Percentiles rank a stretch among this genome's conserved stretches.
Conservation (phyloP, 176 grass and related monocot genomes). For the Oryza glaberrima region DNA sequence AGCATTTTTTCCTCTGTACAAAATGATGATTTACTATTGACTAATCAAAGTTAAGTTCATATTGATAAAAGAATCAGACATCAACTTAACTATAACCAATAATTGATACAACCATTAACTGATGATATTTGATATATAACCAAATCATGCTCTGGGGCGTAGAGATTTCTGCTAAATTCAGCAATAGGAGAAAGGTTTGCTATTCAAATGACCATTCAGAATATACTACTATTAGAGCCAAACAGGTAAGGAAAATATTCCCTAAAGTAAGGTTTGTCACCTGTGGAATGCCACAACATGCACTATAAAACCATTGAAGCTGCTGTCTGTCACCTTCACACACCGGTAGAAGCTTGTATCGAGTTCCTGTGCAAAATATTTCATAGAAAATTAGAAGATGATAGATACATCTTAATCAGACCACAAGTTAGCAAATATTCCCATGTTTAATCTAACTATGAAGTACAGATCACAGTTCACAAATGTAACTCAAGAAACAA, state of each 20-base stretch:
- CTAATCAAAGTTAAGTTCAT: neutral
- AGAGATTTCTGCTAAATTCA: neutral
- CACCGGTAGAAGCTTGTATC: slow-evolving; percentile 69
- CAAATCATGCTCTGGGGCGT: neutral
- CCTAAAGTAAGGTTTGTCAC: slow-evolving; percentile 43
- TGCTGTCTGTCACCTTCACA: slow-evolving; percentile 88
- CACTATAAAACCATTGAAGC: slow-evolving; percentile 72
- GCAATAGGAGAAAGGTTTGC: neutral
- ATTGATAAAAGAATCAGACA: neutral
- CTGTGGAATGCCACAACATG: slow-evolving; percentile 81
- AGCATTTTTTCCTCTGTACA: neutral
- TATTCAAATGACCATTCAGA: slow-evolving; percentile 10
- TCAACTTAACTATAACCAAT: slow-evolving; percentile 6
- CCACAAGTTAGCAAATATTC: neutral
- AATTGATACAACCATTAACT: slow-evolving; percentile 4
- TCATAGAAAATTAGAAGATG: slow-evolving; percentile 23
- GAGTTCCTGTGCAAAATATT: slow-evolving; percentile 55
- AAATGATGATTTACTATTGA: neutral
- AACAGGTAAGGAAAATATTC: slow-evolving; percentile 12
- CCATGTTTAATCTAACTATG: neutral
- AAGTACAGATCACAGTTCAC: slow-evolving; percentile 1
- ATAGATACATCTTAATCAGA: neutral
- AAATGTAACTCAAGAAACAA: slow-evolving; percentile 10
- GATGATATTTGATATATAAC: slow-evolving; percentile 5
- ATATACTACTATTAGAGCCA: neutral